Conservation (phyloP, 2,329 filamentous ascomycete genomes). For the Lecanicillium sp. region DNA sequence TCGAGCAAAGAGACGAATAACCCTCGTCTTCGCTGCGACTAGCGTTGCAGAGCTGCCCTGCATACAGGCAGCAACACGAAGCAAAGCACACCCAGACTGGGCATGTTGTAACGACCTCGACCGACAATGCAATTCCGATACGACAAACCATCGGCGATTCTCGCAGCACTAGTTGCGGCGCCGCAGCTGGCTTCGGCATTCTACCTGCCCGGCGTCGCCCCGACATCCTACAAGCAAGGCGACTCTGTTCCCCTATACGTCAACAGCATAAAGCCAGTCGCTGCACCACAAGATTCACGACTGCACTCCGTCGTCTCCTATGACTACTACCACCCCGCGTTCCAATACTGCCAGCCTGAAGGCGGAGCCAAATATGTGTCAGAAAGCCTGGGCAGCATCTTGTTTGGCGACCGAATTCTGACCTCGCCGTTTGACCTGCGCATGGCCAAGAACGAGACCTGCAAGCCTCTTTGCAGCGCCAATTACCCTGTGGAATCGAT, state of each 20-base stretch:
- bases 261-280: constrained; percentile 83
- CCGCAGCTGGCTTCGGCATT: constrained; percentile 63
- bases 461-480: constrained; percentile 68
- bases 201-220: constrained; percentile 93
- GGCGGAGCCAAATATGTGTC: constrained; percentile 71
- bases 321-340: constrained; percentile 87
- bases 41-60: too few relatives aligned
- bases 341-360: constrained; percentile 80
- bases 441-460: constrained; percentile 82
- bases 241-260: constrained; percentile 82
- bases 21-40: too few relatives aligned
- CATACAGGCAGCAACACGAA: too few relatives aligned
- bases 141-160: constrained; percentile 40
- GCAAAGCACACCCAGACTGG: constrained; percentile 9
- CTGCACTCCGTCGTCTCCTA: constrained; percentile 90
- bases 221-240: constrained; percentile 78
- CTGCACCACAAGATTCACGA: constrained; percentile 67
- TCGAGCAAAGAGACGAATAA: too few relatives aligned
- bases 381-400: constrained; percentile 81
- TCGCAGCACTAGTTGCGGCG: constrained; percentile 40
- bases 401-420: constrained; percentile 95
- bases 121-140: constrained; percentile 37
- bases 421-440: constrained; percentile 88
- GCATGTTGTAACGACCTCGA: constrained; percentile 18
- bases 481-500: constrained; percentile 58